Percentiles rank a stretch among this genome's conserved stretches.
phyloP scores from a whole-genome alignment of 2,329 filamentous ascomycete species.

The Berkeleyomyces basicola region DNA sequence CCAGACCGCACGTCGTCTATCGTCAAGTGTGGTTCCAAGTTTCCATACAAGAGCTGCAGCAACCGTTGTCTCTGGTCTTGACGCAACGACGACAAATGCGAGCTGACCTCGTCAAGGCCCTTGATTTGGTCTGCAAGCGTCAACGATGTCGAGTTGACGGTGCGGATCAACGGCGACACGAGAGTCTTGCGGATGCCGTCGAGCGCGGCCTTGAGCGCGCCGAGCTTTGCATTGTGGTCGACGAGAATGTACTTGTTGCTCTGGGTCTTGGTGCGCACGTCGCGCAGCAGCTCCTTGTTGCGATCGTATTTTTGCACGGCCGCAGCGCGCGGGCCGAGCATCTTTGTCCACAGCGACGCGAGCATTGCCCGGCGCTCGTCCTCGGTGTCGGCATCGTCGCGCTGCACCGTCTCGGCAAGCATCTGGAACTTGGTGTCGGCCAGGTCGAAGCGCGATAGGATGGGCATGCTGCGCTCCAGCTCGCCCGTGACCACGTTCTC shows the following conservation, averaged over 20 bases:
- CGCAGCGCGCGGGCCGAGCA: constrained; percentile 59
- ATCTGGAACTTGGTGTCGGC: constrained; percentile 86
- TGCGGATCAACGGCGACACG: constrained; percentile 65
- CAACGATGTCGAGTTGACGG: constrained; percentile 36
- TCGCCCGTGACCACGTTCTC: constrained; percentile 82
- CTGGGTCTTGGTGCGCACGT: constrained; percentile 67
- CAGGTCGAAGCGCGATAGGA: constrained; percentile 80
- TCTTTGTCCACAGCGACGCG: constrained; percentile 67
- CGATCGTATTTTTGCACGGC: constrained; percentile 81
- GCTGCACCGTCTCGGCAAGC: constrained; percentile 67
- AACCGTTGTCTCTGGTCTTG: constrained; percentile 69
- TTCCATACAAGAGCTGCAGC: constrained; percentile 62
- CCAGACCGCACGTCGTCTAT: constrained; percentile 19
- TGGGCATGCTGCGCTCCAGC: constrained; percentile 58
- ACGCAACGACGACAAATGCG: constrained; percentile 58
- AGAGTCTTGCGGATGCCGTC: constrained; percentile 72
- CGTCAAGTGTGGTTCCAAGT: constrained; percentile 19
- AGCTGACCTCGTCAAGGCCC: constrained; percentile 64
- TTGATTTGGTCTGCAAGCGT: constrained; percentile 73
- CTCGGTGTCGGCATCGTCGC: constrained; percentile 69
- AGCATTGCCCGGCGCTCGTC: constrained; percentile 67
- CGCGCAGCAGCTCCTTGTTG: constrained; percentile 64
- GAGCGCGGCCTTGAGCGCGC: constrained; percentile 71
- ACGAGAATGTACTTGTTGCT: constrained; percentile 75
- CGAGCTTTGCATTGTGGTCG: constrained; percentile 69